phyloP scores from a whole-genome alignment of 208 protist species.

The Leishmania martiniquensis region DNA sequence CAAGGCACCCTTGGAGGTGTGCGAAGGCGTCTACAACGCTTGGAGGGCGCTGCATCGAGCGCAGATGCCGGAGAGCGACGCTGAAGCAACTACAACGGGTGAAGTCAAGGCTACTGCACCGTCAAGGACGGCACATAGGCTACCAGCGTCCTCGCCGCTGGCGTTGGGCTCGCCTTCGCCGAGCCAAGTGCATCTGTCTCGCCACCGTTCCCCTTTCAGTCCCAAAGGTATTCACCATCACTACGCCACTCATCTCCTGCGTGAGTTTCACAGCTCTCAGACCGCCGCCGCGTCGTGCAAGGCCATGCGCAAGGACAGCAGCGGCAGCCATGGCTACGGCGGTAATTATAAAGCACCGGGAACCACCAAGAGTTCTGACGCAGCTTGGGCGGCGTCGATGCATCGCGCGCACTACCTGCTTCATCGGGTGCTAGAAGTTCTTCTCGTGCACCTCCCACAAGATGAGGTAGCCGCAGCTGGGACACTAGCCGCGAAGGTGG shows the following conservation, averaged over 20 bases:
- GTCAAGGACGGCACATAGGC: not conserved
- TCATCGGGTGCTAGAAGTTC: conserved; percentile 25
- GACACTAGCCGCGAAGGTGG: not conserved
- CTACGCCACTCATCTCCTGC: conserved; percentile 12
- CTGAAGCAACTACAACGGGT: not conserved
- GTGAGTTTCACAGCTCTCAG: not conserved
- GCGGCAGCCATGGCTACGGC: not conserved
- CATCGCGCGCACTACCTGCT: conserved; percentile 15
- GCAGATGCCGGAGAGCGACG: not conserved
- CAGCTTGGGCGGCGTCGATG: not conserved
- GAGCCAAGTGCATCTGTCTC: not conserved
- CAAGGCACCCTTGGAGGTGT: conserved; percentile 21
- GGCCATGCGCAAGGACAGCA: not conserved
- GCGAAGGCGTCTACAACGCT: conserved; percentile 23
- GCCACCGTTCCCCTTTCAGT: conserved; percentile 8
- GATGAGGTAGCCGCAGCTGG: not conserved
- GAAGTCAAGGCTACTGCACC: not conserved
- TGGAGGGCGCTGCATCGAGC: conserved; percentile 14
- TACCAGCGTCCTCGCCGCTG: not conserved
- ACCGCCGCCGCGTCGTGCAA: not conserved
- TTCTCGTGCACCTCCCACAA: conserved; percentile 30
- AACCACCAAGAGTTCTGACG: not conserved
- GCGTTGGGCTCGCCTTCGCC: not conserved
- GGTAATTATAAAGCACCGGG: not conserved
- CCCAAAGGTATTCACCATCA: conserved; percentile 21